These are phyloP conservation scores for Protomyces macrosporus DNA, from an alignment of 1,139 yeast species.

Conservation along the genomic window DNA sequence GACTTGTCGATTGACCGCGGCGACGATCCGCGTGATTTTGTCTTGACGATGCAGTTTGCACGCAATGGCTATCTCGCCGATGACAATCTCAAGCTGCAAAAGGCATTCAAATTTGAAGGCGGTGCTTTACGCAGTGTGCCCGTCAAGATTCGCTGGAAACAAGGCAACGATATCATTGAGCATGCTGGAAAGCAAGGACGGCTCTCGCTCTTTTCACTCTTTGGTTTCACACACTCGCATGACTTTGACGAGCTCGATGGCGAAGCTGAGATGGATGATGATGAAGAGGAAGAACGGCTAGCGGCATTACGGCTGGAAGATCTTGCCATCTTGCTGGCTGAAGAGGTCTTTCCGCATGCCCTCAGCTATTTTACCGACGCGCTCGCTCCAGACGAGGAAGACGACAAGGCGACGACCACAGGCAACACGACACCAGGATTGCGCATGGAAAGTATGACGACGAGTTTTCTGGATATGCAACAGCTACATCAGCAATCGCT, in stretches of 20 bases:
- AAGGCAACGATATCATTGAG: constrained; percentile 3
- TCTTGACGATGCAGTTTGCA: constrained; percentile 6
- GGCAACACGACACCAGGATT: constrained; percentile 9
- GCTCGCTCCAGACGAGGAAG: constrained; percentile 9
- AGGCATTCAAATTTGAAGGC: constrained; percentile 16
- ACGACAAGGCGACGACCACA: neutral
- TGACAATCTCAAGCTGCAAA: neutral
- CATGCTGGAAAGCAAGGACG: constrained; percentile 5
- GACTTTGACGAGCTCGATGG: constrained; percentile 3
- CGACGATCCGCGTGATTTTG: constrained; percentile 19
- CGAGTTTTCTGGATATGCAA: constrained; percentile 14
- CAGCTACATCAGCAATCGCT: neutral
- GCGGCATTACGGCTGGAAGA: constrained; percentile 13
- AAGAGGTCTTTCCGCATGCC: constrained; percentile 22
- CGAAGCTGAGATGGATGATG: neutral
- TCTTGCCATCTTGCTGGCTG: constrained; percentile 18
- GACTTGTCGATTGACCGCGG: constrained; percentile 1
- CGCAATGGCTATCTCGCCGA: constrained; percentile 10
- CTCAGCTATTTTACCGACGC: constrained; percentile 21
- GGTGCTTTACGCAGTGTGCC: constrained; percentile 3
- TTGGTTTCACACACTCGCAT: constrained; percentile 1
- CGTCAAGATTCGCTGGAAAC: constrained; percentile 7
- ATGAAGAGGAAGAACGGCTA: constrained; percentile 6
- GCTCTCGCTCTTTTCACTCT: constrained; percentile 18
- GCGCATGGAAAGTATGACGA: constrained; percentile 17